phyloP scores from a whole-genome alignment of 2,329 filamentous ascomycete species.

The Ascochyta pisi region DNA sequence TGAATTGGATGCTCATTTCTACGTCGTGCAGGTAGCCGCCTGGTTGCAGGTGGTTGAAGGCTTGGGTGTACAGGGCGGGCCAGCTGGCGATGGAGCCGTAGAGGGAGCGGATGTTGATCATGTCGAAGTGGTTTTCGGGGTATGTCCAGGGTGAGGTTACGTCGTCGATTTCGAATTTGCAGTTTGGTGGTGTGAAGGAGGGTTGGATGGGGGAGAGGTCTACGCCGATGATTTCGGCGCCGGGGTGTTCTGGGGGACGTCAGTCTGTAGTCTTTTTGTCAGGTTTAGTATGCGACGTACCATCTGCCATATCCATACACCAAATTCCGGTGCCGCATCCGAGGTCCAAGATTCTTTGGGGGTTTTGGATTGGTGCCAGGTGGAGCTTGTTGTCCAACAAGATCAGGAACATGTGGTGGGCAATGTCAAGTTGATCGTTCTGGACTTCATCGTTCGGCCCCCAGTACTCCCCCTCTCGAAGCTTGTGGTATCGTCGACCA shows the following conservation, averaged over 20 bases:
- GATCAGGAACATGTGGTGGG: conserved; percentile 36
- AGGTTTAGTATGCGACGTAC: conserved; percentile 3
- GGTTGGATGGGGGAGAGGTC: conserved; percentile 59
- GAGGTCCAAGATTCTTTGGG: conserved; percentile 30
- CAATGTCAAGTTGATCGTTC: conserved; percentile 39
- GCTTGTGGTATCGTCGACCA: conserved; percentile 44
- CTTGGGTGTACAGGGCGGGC: conserved; percentile 47
- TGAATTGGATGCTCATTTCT: conserved; percentile 51
- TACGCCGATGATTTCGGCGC: conserved; percentile 53
- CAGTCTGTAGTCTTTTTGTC: neutral
- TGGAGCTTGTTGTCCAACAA: conserved; percentile 33
- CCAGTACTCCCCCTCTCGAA: conserved; percentile 41
- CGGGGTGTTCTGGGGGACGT: conserved; percentile 26
- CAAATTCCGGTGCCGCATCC: conserved; percentile 42
- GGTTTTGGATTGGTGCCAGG: conserved; percentile 31
- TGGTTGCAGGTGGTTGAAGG: conserved; percentile 37
- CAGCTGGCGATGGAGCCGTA: conserved; percentile 54
- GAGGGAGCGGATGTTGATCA: conserved; percentile 53
- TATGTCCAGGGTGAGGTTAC: conserved; percentile 49
- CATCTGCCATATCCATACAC: conserved; percentile 38
- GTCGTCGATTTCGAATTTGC: conserved; percentile 56
- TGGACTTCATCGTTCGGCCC: conserved; percentile 41
- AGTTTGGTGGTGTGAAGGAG: conserved; percentile 53
- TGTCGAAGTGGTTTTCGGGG: conserved; percentile 41
- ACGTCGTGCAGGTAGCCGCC: conserved; percentile 51